Evolutionary conservation across 106 monocot species (phyloP), one percentile per base, ranked within the genome.

Genomic region (Agapanthus africanus): DNA sequence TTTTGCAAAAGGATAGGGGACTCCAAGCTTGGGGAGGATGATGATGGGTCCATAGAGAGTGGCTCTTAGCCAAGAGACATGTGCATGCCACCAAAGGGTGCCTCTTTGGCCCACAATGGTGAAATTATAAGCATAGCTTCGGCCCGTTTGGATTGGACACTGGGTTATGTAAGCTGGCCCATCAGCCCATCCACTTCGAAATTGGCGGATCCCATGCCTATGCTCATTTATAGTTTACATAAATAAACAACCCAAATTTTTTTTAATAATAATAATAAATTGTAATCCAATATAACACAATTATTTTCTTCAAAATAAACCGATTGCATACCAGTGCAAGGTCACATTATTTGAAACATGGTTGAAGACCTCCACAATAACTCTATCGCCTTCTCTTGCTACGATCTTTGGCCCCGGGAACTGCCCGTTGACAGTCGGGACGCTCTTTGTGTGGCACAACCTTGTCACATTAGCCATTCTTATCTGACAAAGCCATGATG

Each of bases 161-260:
- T 85, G 84, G 19, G 84, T 85, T 42, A 85, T 63, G 41, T 85
- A 85, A 0, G 80, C 70, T 26, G 84, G 84, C 23, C 84, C 84
- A 54, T 85, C 84, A 4, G 70, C 73, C 84, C 84, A 85, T 14
- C 59, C 77, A 34, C 74, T 85, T 44, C 46, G 60, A 8, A 85
- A 30, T 70, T 85, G 84, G 38, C 68, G 40, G 10, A 85, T 13
- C 6, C 81, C 85, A 64, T 85, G 85, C 81, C 85, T 85, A 47
- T 16, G 10, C 19, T 13, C 19, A 5, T 7, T 7, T 1, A 14
- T 4, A 28, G 2, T 15, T 4, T n/a, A n/a, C n/a, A n/a, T n/a
- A n/a, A n/a, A n/a, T n/a, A n/a, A 32, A 31, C 30, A 32, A 46
- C 4, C 3, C 38, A 11, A 40, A 35, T 19, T 34, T 50, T 4